Base-by-base conservation (phyloP, 2,329 filamentous ascomycete genomes). In the Xylaria sp. region DNA sequence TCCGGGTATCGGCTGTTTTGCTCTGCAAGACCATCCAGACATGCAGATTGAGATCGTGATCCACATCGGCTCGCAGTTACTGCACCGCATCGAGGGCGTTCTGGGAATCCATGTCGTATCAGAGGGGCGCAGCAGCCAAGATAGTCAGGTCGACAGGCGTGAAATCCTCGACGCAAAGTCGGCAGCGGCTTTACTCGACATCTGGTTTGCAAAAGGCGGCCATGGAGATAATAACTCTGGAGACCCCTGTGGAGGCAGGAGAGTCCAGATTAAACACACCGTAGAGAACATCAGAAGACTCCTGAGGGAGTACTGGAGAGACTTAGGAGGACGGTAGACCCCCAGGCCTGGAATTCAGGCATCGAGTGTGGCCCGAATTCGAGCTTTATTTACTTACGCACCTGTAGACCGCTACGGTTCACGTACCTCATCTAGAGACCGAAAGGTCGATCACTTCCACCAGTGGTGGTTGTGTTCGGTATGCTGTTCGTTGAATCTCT, bases 21-120 rank as follows among this genome's bases (percentile, higher is more conserved):
- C 53, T 21, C 31, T 55, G 17, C 41, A 55, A 13, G 41, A 55
- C 9, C 41, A 55, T 10, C 53, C 53, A 7, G 53, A 55, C 21
- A 55, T 55, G 53, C 53, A 55, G 31, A 55, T 55, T 7, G 53
- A 55, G 41, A 55, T 55, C 10, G 53, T 55, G 43, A 55, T 55
- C 13, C 53, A 55, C n/a, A 47, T 55, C 15, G 53, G 53, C 15
- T 47, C 43, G 41, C 53, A 55, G 31, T 11, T 55, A 10, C 41
- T 55, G 41, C 43, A 55, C 15, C 41, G 53, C 9, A 55, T 55
- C 9, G 53, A 55, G 21, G 53, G 53, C 11, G 31, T 47, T 5
- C 33, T 55, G 21, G 53, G 53, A n/a, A 55, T 55, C 41, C 43
- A 55, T 15, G 41, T 55, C 15, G 43, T 55, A 21, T 55, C 53